Evolutionary conservation across 305 asterid species (phyloP), one percentile per base, ranked within the genome.

Genomic region (Rubia occidens): DNA sequence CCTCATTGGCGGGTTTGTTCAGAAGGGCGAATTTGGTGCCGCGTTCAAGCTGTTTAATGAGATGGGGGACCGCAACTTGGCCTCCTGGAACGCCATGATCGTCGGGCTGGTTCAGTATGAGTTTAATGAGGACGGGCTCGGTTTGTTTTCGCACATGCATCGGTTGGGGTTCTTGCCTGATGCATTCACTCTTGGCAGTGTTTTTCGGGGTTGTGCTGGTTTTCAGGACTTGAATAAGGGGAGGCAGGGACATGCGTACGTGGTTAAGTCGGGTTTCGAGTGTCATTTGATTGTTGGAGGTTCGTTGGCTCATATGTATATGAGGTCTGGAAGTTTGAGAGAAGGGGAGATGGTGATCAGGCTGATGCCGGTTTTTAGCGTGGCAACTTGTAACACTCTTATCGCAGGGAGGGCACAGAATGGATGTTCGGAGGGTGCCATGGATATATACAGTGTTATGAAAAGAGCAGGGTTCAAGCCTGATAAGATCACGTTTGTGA

Each of bases 201-300:
- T 89, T 67, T 64, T 86, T 76, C 82, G 89, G 78, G 96, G 95
- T 4, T 94, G 98, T 72, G 98, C 98, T n/a, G 98, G 97, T 7
- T 75, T 89, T 82, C 85, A 82, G 82, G 86, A 87, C 80, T 81
- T 84, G 85, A 76, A 58, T 18, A 85, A 21, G 78, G 97, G 97
- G 35, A 82, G 68, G 47, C 95, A 94, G 77, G 88, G 87, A 53
- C 96, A 90, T 72, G 76, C 85, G 8, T 82, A 79, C 56, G 82
- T 73, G 3, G 70, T 84, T 51, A 85, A 78, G 71, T 79, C 82
- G 0, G 98, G 97, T 14, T 71, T 84, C 44, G 88, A 85, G 72
- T 47, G 49, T 7, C 87, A 87, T 82, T 71, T 78, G 71, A 88
- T 90, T 7, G 89, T 94, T 64, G 89, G 95, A 17, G 83, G 89